phyloP scores from a whole-genome alignment of 2,329 filamentous ascomycete species.

The Epichloe amarillans region DNA sequence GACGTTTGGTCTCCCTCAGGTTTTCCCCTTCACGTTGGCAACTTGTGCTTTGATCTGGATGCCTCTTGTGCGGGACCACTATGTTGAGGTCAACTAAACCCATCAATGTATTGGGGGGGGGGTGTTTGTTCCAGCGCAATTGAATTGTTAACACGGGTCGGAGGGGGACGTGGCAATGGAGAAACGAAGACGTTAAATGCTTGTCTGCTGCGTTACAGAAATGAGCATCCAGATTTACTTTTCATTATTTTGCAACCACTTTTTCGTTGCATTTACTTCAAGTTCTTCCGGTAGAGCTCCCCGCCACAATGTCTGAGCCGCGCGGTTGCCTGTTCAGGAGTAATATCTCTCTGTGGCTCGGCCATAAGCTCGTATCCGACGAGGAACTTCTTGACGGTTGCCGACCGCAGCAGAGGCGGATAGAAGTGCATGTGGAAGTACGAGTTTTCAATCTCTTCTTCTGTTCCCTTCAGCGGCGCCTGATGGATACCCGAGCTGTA shows the following conservation, averaged over 20 bases:
- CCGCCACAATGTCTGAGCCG: slow-evolving; percentile 65
- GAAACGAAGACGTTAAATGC: background rate
- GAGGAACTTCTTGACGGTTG: slow-evolving; percentile 89
- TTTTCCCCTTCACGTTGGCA: slow-evolving; percentile 41
- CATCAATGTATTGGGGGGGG: background rate
- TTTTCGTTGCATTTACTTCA: slow-evolving; percentile 9
- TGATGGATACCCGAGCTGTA: slow-evolving; percentile 97
- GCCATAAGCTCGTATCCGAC: slow-evolving; percentile 95
- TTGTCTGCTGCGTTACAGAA: background rate
- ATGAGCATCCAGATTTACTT: background rate
- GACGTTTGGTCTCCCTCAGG: slow-evolving; percentile 43
- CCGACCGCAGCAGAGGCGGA: slow-evolving; percentile 79
- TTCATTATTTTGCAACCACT: background rate
- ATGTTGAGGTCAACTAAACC: slow-evolving; percentile 36
- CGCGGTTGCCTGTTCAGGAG: slow-evolving; percentile 83
- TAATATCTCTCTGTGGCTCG: slow-evolving; percentile 96
- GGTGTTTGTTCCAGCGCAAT: background rate
- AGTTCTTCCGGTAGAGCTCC: slow-evolving; percentile 69
- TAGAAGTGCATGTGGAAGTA: slow-evolving; percentile 98
- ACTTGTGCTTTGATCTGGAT: slow-evolving; percentile 45
- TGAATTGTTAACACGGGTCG: background rate
- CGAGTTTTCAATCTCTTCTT: slow-evolving; percentile 73
- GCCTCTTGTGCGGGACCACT: slow-evolving; percentile 53
- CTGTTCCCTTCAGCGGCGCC: slow-evolving; percentile 69
- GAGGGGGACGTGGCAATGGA: too few relatives aligned